Conservation (phyloP, 2,329 filamentous ascomycete genomes). For the Alternaria conjuncta region DNA sequence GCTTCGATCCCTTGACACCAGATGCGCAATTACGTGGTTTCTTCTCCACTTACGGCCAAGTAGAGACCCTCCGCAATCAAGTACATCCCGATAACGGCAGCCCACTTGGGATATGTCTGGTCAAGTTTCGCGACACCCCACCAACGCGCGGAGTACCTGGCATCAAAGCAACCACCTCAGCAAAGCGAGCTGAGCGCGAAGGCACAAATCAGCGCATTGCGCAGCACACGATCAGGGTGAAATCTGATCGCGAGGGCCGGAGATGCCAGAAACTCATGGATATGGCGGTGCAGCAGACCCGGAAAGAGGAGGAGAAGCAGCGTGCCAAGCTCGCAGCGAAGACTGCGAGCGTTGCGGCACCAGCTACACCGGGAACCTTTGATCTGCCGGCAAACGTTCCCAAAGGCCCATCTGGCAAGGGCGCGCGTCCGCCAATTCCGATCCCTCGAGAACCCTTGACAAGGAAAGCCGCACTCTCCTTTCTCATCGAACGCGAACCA, state of each 20-base stretch:
- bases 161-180: conserved; percentile 77
- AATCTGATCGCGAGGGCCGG: conserved; percentile 86
- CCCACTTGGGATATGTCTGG: conserved; percentile 90
- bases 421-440: conserved; percentile 45
- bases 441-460: conserved; percentile 49
- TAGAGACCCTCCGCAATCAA: conserved; percentile 89
- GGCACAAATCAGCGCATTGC: conserved; percentile 84
- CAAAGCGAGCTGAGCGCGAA: conserved; percentile 77
- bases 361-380: conserved; percentile 32
- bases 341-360: conserved; percentile 25
- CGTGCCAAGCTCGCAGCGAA: conserved; percentile 42
- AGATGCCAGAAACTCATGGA: conserved; percentile 82
- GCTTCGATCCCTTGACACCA: conserved; percentile 89
- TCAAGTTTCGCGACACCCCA: conserved; percentile 80
- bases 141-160: conserved; percentile 57
- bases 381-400: conserved; percentile 84
- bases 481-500: conserved; percentile 67
- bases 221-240: conserved; percentile 76
- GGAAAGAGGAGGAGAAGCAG: conserved; percentile 63
- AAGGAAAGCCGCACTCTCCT: conserved; percentile 54
- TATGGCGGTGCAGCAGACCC: conserved; percentile 72
- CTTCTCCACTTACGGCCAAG: conserved; percentile 83
- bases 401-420: conserved; percentile 75
- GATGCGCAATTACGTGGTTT: conserved; percentile 78
- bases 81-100: conserved; percentile 94